Percentiles rank a stretch among this genome's conserved stretches.
Evolutionary conservation across 2,329 filamentous ascomycete genomes (phyloP).

Genomic region (Aulographum hederae): DNA sequence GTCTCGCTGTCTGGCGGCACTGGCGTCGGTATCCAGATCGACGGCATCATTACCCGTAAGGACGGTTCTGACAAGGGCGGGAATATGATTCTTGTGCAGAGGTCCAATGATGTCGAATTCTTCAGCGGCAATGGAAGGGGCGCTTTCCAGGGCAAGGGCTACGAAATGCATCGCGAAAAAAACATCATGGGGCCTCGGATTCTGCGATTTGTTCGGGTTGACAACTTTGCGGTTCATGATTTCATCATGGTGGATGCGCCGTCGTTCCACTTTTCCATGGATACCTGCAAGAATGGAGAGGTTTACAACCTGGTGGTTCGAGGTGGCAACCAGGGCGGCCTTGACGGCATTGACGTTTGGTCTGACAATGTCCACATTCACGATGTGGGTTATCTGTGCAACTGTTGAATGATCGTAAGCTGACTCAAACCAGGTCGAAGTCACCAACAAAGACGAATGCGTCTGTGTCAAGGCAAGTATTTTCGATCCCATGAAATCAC

Average conservation of each 20-base stretch:
- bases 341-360: conserved; percentile 39
- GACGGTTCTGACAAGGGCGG: conserved; percentile 29
- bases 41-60: conserved; percentile 34
- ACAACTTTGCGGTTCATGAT: conserved; percentile 31
- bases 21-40: conserved; percentile 32
- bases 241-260: conserved; percentile 30
- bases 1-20: conserved; percentile 28
- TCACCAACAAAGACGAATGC: conserved; percentile 45
- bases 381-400: conserved; percentile 18
- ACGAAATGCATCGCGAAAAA: conserved; percentile 26
- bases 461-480: conserved; percentile 35
- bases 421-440: conserved; percentile 33
- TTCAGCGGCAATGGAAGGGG: conserved; percentile 33
- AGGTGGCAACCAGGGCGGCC: conserved; percentile 30
- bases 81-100: conserved; percentile 35
- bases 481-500: background rate
- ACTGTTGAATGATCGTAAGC: no score
- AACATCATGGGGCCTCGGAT: conserved; percentile 24
- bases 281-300: conserved; percentile 33
- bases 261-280: conserved; percentile 30
- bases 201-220: conserved; percentile 25
- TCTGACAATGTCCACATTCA: conserved; percentile 38
- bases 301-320: conserved; percentile 38
- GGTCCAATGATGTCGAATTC: conserved; percentile 33
- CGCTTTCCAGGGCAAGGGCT: conserved; percentile 34